Percentiles rank a stretch among this genome's conserved stretches.
These are phyloP conservation scores for Populus trichocarpa DNA, from an alignment of 441 rosid genomes.

Conservation along the genomic window DNA sequence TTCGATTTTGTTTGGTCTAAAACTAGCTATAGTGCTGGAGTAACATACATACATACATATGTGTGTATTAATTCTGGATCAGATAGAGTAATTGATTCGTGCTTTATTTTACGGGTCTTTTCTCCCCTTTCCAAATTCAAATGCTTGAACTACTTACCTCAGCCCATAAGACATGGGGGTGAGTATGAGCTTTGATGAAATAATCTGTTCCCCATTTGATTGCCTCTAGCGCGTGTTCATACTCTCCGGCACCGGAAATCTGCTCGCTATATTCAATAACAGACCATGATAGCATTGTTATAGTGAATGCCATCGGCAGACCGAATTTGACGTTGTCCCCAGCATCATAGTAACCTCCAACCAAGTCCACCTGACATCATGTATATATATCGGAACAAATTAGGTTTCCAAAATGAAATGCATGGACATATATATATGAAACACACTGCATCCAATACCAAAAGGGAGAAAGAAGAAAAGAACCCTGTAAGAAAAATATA, in stretches of 20 bases:
- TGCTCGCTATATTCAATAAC: conserved; percentile 55
- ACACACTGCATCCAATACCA: background rate
- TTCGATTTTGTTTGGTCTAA: background rate
- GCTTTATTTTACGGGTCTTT: background rate
- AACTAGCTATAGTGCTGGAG: background rate
- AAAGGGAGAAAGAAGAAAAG: too few relatives aligned
- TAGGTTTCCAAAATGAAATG: background rate
- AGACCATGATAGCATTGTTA: conserved; percentile 87
- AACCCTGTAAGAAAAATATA: too few relatives aligned
- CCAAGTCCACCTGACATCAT: conserved; percentile 67
- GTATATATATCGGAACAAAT: background rate
- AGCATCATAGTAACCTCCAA: conserved; percentile 93
- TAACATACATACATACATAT: too few relatives aligned
- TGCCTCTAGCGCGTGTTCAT: conserved; percentile 69
- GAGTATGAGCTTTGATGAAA: conserved; percentile 76
- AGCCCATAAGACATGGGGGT: conserved; percentile 76
- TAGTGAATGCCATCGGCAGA: conserved; percentile 93
- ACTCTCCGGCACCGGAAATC: conserved; percentile 57
- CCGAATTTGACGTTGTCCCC: conserved; percentile 95
- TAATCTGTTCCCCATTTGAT: conserved; percentile 93
- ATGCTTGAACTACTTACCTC: conserved; percentile 31
- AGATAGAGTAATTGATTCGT: background rate
- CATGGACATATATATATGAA: background rate
- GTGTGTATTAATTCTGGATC: background rate
- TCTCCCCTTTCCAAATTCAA: background rate